A percentile compares a stretch with the other conserved stretches of the same genome.
phyloP scores from a whole-genome alignment of 768 basidiomycete genomes.

The Nidularia pulvinata region DNA sequence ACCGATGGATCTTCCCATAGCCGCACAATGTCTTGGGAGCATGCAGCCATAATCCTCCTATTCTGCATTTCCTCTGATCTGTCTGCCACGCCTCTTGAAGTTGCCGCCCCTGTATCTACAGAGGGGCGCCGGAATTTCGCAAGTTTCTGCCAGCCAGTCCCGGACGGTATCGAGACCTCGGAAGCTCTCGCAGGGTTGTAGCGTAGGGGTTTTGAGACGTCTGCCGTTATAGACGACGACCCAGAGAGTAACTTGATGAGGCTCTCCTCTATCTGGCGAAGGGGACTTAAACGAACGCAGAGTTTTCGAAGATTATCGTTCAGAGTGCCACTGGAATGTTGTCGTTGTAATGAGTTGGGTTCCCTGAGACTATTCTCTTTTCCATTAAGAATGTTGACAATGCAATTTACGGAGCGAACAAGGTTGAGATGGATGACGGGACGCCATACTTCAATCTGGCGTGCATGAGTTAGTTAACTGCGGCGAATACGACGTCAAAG shows the following conservation, averaged over 20 bases:
- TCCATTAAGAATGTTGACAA: slow-evolving; percentile 25
- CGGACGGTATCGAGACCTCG: slow-evolving; percentile 47
- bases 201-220: slow-evolving; percentile 6
- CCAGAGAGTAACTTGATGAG: slow-evolving; percentile 43
- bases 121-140: neutral
- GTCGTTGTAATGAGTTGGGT: slow-evolving; percentile 10
- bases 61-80: slow-evolving; percentile 35
- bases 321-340: slow-evolving; percentile 16
- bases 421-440: slow-evolving; percentile 71
- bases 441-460: slow-evolving; percentile 53
- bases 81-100: slow-evolving; percentile 3
- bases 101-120: neutral
- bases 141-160: slow-evolving; percentile 43
- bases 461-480: neutral
- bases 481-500: neutral
- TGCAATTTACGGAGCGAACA: slow-evolving; percentile 48
- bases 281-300: slow-evolving; percentile 49
- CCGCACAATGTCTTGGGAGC: slow-evolving; percentile 48
- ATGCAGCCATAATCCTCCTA: slow-evolving; percentile 49
- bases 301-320: slow-evolving; percentile 39
- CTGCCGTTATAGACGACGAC: slow-evolving; percentile 8
- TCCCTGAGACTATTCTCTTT: slow-evolving; percentile 13
- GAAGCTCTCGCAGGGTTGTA: slow-evolving; percentile 40
- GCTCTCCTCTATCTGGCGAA: slow-evolving; percentile 53
- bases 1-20: slow-evolving; percentile 53